Conservation (phyloP, 2,329 filamentous ascomycete species). For the Paraconiothyrium sp. region DNA sequence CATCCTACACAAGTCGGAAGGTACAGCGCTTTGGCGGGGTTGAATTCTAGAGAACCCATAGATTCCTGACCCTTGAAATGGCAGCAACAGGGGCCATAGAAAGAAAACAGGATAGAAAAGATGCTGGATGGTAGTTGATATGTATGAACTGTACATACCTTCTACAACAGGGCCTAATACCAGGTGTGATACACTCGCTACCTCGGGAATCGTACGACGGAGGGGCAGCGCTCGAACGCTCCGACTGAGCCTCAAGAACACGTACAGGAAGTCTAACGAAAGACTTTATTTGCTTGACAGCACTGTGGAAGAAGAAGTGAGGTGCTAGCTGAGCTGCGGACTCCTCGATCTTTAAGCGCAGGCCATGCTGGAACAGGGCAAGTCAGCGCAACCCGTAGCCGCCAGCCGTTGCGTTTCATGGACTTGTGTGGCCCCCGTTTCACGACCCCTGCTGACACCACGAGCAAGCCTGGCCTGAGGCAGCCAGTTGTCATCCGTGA, state of each 20-base stretch:
- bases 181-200: background rate
- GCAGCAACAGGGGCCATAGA: background rate
- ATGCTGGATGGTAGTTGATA: background rate
- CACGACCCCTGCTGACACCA: slow-evolving; percentile 48
- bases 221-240: slow-evolving; percentile 14
- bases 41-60: background rate
- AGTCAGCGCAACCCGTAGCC: slow-evolving; percentile 43
- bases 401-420: slow-evolving; percentile 47
- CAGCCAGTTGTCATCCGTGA: slow-evolving; percentile 27
- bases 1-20: background rate
- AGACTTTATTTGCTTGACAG: slow-evolving; percentile 20
- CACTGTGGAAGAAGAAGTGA: slow-evolving; percentile 30
- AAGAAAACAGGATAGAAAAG: background rate
- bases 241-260: background rate
- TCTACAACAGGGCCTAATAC: background rate
- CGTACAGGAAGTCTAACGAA: slow-evolving; percentile 14
- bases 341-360: slow-evolving; percentile 33
- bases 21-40: background rate
- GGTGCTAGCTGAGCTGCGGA: slow-evolving; percentile 30
- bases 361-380: slow-evolving; percentile 22
- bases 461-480: slow-evolving; percentile 27
- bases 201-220: slow-evolving; percentile 13
- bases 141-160: slow-evolving; percentile 2
- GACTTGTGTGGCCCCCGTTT: slow-evolving; percentile 36
- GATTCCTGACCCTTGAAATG: background rate